Conservation (phyloP, 208 protist genomes). For the Leishmania major region DNA sequence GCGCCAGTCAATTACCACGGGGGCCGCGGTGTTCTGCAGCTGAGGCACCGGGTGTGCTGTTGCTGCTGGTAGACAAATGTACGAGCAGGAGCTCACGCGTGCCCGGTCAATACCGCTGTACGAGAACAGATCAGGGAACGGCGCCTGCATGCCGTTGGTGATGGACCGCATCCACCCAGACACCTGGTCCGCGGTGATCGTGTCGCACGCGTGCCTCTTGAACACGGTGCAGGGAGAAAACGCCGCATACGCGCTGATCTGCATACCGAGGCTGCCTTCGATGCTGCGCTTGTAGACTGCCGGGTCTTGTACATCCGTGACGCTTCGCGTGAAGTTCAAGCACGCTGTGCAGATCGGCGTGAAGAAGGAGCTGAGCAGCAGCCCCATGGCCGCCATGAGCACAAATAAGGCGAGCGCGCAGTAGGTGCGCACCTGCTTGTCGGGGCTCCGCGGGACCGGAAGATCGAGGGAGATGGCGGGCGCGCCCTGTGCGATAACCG, state of each 20-base stretch:
- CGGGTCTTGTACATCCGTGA: not conserved
- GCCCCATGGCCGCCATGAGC: not conserved
- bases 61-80: not conserved
- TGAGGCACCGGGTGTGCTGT: not conserved
- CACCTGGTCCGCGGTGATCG: not conserved
- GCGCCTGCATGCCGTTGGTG: slow-evolving; percentile 14
- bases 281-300: not conserved
- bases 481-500: slow-evolving; percentile 2
- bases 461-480: slow-evolving; percentile 14
- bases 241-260: not conserved
- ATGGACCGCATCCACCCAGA: slow-evolving; percentile 13
- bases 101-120: slow-evolving; percentile 4
- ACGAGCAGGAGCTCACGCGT: slow-evolving; percentile 4
- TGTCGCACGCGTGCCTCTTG: slow-evolving; percentile 15
- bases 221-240: slow-evolving; percentile 18
- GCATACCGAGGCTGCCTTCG: not conserved
- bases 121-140: slow-evolving; percentile 2
- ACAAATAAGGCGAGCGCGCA: slow-evolving; percentile 7
- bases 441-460: slow-evolving; percentile 2
- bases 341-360: not conserved
- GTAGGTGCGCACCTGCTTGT: slow-evolving; percentile 12
- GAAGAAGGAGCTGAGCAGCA: slow-evolving; percentile 5
- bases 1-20: not conserved
- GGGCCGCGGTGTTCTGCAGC: not conserved
- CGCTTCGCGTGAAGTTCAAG: slow-evolving; percentile 3